Evolutionary conservation across 2,329 filamentous ascomycete species (phyloP).

Genomic region (Claviceps arundinis): DNA sequence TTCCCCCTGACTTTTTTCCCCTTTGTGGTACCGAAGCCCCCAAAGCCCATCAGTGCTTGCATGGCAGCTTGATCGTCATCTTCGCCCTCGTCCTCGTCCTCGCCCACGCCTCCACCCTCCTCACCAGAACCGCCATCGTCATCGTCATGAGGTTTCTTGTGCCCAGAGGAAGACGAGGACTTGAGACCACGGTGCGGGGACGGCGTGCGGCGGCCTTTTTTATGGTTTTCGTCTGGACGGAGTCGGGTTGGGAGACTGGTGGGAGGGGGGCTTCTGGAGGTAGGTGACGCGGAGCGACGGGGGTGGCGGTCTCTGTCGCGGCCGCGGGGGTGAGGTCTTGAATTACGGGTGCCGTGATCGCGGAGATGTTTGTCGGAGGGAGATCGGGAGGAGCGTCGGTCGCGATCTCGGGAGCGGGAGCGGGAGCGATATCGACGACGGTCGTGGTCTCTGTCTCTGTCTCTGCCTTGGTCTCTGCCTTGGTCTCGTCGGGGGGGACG

Average conservation of each 20-base stretch:
- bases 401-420: conserved; percentile 17
- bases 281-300: conserved; percentile 26
- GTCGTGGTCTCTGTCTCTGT: conserved; percentile 16
- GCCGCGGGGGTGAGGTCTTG: conserved; percentile 7
- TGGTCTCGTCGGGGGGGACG: conserved; percentile 16
- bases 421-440: conserved; percentile 16
- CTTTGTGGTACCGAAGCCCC: conserved; percentile 74
- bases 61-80: conserved; percentile 63
- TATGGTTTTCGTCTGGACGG: conserved; percentile 11
- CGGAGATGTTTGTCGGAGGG: conserved; percentile 5
- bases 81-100: conserved; percentile 14
- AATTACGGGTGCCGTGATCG: conserved; percentile 6
- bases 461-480: too few species aligned
- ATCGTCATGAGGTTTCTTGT: too few species aligned
- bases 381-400: conserved; percentile 16
- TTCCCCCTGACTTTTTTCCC: conserved; percentile 82
- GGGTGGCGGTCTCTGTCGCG: conserved; percentile 13
- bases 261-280: conserved; percentile 11
- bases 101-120: too few species aligned
- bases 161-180: conserved; percentile 13
- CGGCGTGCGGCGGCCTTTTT: conserved; percentile 11
- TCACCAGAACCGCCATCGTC: too few species aligned
- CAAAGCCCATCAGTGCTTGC: conserved; percentile 82
- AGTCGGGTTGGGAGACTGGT: conserved; percentile 20
- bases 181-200: conserved; percentile 5